Conservation (phyloP, 2,329 filamentous ascomycete genomes). For the Hymenoscyphus occultus region DNA sequence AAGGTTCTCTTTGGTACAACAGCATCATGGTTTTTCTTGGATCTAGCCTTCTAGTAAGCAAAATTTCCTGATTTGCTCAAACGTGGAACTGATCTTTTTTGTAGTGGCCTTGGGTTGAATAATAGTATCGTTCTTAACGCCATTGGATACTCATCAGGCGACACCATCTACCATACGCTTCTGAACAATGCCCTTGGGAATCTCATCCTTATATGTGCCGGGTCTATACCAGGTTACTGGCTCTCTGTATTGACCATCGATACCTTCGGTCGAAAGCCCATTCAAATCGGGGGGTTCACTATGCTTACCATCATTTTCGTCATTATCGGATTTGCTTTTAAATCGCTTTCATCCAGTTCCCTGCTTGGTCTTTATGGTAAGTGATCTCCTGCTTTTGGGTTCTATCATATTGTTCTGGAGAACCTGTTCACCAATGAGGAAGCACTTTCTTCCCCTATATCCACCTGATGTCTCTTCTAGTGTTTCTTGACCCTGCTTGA, state of each 20-base stretch:
- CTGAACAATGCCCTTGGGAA: constrained; percentile 73
- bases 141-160: constrained; percentile 66
- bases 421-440: no score
- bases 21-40: constrained; percentile 78
- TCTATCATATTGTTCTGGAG: no score
- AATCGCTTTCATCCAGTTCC: constrained; percentile 45
- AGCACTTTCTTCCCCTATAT: no score
- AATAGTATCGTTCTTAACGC: constrained; percentile 67
- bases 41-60: constrained; percentile 57
- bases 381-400: no score
- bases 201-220: constrained; percentile 73
- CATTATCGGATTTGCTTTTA: constrained; percentile 59
- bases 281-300: constrained; percentile 64
- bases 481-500: no score
- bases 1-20: constrained; percentile 74
- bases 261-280: constrained; percentile 71
- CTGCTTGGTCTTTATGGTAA: constrained; percentile 55
- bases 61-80: no score
- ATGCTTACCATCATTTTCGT: constrained; percentile 61
- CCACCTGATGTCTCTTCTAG: no score
- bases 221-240: constrained; percentile 79
- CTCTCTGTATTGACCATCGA: constrained; percentile 71
- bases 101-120: constrained; percentile 65
- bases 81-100: not conserved
- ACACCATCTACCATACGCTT: constrained; percentile 64